These are phyloP conservation scores for Tolypocladium album DNA, from an alignment of 2,329 filamentous ascomycete genomes.

Conservation along the genomic window DNA sequence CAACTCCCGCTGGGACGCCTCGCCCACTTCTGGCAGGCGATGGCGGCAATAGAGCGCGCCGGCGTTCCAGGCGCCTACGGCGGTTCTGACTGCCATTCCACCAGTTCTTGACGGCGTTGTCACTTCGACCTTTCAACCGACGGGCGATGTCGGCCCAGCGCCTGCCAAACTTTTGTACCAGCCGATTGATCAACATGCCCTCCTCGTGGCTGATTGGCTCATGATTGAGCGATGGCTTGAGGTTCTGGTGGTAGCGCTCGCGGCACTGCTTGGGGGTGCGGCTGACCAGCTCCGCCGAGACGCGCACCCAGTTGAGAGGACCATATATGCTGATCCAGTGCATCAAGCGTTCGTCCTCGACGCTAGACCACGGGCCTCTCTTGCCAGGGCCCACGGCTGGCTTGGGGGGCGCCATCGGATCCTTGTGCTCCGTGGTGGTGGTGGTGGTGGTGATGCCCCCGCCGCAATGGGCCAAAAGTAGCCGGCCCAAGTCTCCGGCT, in stretches of 20 bases:
- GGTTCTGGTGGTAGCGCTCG: conserved; percentile 87
- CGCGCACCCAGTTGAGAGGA: conserved; percentile 81
- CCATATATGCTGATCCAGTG: conserved; percentile 61
- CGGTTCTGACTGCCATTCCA: conserved; percentile 93
- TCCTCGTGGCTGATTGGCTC: conserved; percentile 63
- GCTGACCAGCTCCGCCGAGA: conserved; percentile 63
- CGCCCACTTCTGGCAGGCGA: not conserved
- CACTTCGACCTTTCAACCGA: conserved; percentile 70
- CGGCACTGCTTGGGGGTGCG: conserved; percentile 90
- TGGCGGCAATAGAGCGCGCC: not conserved
- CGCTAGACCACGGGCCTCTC: conserved; percentile 73
- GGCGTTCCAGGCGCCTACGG: conserved; percentile 37
- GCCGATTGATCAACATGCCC: conserved; percentile 60
- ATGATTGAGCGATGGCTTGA: conserved; percentile 67
- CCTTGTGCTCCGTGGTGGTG: not conserved
- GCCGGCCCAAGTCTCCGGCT: not conserved
- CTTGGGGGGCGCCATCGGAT: not conserved
- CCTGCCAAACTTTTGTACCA: conserved; percentile 72
- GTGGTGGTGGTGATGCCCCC: not conserved
- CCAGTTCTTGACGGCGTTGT: conserved; percentile 97
- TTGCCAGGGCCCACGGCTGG: conserved; percentile 10
- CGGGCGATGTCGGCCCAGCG: conserved; percentile 90
- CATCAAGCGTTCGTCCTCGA: conserved; percentile 63
- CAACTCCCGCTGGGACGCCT: not conserved
- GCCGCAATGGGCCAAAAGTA: not conserved